A percentile compares a stretch with the other conserved stretches of the same genome.
phyloP scores from a whole-genome alignment of 169 alveolate species.

The Plasmodium falciparum region DNA sequence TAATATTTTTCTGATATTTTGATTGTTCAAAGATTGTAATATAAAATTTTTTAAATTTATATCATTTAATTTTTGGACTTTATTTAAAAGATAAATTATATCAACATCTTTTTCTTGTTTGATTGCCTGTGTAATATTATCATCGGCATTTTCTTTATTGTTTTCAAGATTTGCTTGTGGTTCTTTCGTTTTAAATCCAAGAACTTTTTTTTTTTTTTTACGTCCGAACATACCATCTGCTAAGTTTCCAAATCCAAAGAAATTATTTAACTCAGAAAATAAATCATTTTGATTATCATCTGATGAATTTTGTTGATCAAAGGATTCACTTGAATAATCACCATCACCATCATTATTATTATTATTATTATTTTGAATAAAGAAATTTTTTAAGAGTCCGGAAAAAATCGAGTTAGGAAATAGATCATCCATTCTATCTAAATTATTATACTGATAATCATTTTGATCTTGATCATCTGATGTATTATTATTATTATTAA shows the following conservation, averaged over 20 bases:
- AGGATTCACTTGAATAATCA: neutral
- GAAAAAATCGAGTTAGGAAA: constrained; percentile 69
- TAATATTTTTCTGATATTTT: constrained; percentile 45
- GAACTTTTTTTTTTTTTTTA: constrained; percentile 63
- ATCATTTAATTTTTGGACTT: constrained; percentile 70
- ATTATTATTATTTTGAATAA: constrained; percentile 23
- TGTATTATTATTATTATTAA: neutral
- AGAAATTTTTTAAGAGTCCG: constrained; percentile 60
- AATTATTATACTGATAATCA: neutral
- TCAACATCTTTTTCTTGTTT: constrained; percentile 73
- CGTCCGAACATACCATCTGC: constrained; percentile 38
- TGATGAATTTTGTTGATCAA: no score
- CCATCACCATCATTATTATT: neutral
- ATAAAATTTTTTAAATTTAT: constrained; percentile 65
- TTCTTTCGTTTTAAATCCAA: constrained; percentile 67
- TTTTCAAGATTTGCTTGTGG: neutral
- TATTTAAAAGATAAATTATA: constrained; percentile 45
- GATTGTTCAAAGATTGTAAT: constrained; percentile 66
- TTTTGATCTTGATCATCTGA: neutral
- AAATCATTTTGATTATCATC: constrained; percentile 28
- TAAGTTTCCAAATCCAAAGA: constrained; percentile 68
- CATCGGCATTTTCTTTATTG: constrained; percentile 6
- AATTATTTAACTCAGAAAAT: constrained; percentile 64
- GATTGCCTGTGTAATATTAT: constrained; percentile 29
- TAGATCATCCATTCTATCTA: constrained; percentile 43